Evolutionary conservation across 192 early-diverging fungal species (phyloP).

Genomic region (Allomyces macrogynus): DNA sequence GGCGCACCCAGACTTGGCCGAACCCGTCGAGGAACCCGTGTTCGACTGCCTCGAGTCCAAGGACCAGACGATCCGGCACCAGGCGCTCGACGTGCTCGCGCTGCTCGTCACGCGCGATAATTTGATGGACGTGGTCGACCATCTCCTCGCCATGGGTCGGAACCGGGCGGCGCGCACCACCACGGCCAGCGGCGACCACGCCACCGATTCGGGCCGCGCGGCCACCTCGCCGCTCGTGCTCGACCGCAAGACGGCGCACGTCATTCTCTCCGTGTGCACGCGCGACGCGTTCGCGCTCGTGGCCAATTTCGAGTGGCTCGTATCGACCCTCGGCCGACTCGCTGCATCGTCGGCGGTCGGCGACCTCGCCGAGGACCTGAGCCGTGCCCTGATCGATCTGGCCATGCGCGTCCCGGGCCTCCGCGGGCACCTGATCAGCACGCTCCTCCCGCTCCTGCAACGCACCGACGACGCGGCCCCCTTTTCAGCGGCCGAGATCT

Average conservation of each 20-base stretch:
- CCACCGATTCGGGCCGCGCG: not conserved
- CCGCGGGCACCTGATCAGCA: not conserved
- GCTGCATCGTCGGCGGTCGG: slow-evolving; percentile 2
- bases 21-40: slow-evolving; percentile 56
- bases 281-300: slow-evolving; percentile 66
- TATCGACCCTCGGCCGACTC: slow-evolving; percentile 57
- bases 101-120: slow-evolving; percentile 71
- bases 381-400: not conserved
- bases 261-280: slow-evolving; percentile 24
- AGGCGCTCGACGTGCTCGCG: slow-evolving; percentile 67
- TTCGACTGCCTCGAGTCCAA: slow-evolving; percentile 76
- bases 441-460: not conserved
- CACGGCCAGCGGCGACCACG: not conserved
- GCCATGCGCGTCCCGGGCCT: not conserved
- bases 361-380: not conserved
- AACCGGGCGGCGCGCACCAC: not conserved
- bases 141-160: slow-evolving; percentile 42
- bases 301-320: slow-evolving; percentile 90
- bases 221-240: not conserved
- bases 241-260: not conserved
- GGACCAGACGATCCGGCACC: slow-evolving; percentile 75
- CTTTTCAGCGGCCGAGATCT: not conserved
- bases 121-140: slow-evolving; percentile 52
- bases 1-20: slow-evolving; percentile 49
- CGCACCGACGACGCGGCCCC: not conserved